Evolutionary conservation across 345 rosid species (phyloP).

Genomic region (Eucalyptus sp.): DNA sequence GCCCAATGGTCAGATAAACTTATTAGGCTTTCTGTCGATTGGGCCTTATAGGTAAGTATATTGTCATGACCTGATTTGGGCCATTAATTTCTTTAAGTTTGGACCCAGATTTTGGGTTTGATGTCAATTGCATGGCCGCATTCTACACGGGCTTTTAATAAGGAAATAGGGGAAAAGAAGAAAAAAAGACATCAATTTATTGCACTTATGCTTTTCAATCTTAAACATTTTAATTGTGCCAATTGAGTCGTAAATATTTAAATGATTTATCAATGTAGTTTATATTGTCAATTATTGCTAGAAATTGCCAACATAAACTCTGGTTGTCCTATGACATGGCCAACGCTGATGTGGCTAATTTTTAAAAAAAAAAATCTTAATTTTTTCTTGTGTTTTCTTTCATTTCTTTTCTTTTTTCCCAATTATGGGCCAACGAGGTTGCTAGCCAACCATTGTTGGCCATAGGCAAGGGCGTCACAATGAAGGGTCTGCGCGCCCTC

Average conservation of each 20-base stretch:
- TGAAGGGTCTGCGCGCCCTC: no score
- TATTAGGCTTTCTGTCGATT: background rate
- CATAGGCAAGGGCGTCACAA: no score
- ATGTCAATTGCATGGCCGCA: background rate
- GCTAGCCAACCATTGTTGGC: no score
- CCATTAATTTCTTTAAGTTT: background rate
- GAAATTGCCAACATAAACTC: no score
- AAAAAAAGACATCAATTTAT: no score
- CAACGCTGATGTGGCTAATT: no score
- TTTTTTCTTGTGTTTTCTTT: no score
- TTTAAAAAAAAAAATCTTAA: no score
- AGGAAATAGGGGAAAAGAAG: background rate
- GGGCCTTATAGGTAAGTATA: background rate
- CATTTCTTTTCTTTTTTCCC: no score
- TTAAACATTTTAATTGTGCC: accelerated
- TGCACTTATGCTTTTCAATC: accelerated
- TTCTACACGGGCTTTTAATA: background rate
- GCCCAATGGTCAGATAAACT: background rate
- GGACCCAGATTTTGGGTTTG: background rate
- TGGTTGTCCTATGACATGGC: background rate
- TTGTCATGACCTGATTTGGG: background rate
- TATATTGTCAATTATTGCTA: accelerated
- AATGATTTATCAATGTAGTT: accelerated
- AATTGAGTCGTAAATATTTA: no score
- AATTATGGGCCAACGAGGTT: no score